Evolutionary conservation across 352 stramenopile genomes (phyloP).

Genomic region (Globisporangium cederbergense): DNA sequence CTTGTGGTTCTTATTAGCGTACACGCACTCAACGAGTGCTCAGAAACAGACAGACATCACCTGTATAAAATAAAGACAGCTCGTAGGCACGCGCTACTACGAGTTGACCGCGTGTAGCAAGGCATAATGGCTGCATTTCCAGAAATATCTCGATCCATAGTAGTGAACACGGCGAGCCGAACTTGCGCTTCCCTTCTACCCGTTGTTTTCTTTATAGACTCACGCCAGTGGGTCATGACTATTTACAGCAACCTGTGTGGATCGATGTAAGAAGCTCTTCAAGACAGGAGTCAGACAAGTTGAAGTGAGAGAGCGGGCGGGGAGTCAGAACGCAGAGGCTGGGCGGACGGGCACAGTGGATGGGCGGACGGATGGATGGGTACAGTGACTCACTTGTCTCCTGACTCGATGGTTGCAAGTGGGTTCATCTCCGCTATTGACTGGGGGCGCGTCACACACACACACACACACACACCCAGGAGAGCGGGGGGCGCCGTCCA

Average conservation of each 20-base stretch:
- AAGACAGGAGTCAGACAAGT: not conserved
- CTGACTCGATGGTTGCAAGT: constrained; percentile 3
- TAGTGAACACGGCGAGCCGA: not conserved
- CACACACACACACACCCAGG: too few relatives aligned
- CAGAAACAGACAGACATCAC: not conserved
- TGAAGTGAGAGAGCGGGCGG: not conserved
- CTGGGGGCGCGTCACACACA: not conserved
- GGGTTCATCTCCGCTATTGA: not conserved
- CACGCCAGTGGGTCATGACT: not conserved
- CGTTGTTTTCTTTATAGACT: not conserved
- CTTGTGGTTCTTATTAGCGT: not conserved
- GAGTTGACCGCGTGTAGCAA: too few relatives aligned
- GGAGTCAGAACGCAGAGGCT: not conserved
- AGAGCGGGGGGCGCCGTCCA: not conserved
- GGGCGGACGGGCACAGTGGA: not conserved
- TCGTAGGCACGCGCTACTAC: not conserved
- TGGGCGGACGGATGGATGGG: constrained; percentile 7
- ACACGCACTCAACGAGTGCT: not conserved
- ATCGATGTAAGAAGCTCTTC: not conserved
- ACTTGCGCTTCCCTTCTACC: not conserved
- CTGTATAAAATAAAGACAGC: not conserved
- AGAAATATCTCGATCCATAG: not conserved
- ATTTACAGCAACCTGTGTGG: not conserved
- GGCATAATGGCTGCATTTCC: not conserved
- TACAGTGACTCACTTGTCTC: not conserved